Percentiles rank a stretch among this genome's conserved stretches.
Evolutionary conservation across 2,329 filamentous ascomycete species (phyloP).

Genomic region (Chaetomium sp.): DNA sequence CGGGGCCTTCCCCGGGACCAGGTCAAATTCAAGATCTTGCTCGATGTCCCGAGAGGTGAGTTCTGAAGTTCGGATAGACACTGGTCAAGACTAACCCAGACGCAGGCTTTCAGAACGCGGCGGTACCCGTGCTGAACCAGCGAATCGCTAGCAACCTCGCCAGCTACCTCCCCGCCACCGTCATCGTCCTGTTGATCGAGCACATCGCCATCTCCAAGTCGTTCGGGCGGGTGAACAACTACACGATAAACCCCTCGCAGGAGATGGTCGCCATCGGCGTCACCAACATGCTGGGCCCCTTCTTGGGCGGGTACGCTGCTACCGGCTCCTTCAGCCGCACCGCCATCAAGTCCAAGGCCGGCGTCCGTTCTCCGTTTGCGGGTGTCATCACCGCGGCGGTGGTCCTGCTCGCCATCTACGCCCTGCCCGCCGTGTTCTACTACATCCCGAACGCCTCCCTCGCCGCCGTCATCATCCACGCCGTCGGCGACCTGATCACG

Average conservation of each 20-base stretch:
- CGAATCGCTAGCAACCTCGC: constrained; percentile 69
- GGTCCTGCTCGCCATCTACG: constrained; percentile 88
- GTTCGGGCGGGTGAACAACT: constrained; percentile 94
- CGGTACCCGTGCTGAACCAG: constrained; percentile 67
- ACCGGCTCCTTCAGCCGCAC: constrained; percentile 96
- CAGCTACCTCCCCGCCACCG: constrained; percentile 74
- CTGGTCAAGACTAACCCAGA: constrained; percentile 1
- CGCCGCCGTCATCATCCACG: constrained; percentile 91
- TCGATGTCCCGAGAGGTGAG: constrained; percentile 73
- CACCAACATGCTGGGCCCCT: constrained; percentile 85
- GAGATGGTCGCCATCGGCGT: constrained; percentile 94
- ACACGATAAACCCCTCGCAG: constrained; percentile 92
- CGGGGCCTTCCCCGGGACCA: constrained; percentile 59
- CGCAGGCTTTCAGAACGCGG: constrained; percentile 55
- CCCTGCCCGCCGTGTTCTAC: constrained; percentile 84
- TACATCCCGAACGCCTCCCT: constrained; percentile 85
- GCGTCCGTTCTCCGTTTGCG: constrained; percentile 86
- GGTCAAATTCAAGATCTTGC: constrained; percentile 73
- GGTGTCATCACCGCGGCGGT: constrained; percentile 85
- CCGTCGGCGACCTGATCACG: constrained; percentile 89
- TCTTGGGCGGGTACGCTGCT: constrained; percentile 87
- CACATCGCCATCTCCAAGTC: constrained; percentile 98
- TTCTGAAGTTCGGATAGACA: neutral
- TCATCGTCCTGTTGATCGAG: constrained; percentile 95
- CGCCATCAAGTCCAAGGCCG: constrained; percentile 95